These are phyloP conservation scores for Ilex asprella DNA, from an alignment of 257 asterid genomes.

Conservation along the genomic window DNA sequence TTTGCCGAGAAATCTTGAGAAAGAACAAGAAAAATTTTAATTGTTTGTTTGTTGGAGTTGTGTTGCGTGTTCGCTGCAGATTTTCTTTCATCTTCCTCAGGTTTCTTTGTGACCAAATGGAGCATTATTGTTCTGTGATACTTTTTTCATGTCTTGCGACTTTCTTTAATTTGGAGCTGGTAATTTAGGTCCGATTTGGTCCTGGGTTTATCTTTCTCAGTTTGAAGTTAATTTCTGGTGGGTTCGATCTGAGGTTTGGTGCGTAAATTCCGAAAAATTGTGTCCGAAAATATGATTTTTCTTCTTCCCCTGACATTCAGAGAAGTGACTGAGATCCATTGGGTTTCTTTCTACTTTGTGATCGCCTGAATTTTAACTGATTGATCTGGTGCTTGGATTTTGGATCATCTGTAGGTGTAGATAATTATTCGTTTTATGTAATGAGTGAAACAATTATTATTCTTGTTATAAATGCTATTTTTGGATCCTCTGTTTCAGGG, in stretches of 20 bases:
- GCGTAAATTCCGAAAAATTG: constrained; percentile 11
- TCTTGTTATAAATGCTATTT: not conserved
- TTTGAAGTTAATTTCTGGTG: constrained; percentile 12
- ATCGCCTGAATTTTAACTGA: constrained; percentile 10
- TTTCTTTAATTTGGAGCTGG: constrained; percentile 1
- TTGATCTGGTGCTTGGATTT: constrained; percentile 23
- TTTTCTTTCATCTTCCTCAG: too few species aligned
- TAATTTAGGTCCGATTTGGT: not conserved
- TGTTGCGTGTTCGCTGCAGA: too few species aligned
- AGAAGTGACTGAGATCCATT: constrained; percentile 26
- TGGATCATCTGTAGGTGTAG: not conserved
- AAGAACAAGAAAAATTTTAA: constrained; percentile 4
- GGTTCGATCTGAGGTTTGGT: constrained; percentile 35
- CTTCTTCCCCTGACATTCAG: constrained; percentile 5
- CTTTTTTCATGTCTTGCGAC: constrained; percentile 1
- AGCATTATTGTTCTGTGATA: not conserved
- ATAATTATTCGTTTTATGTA: too few species aligned
- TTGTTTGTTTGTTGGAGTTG: constrained; percentile 3
- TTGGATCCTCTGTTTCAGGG: constrained; percentile 20
- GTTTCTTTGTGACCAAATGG: not conserved
- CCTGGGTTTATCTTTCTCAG: not conserved
- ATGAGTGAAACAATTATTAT: constrained; percentile 5
- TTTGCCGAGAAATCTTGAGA: not conserved
- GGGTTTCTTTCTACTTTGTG: not conserved
- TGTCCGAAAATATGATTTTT: constrained; percentile 2